A percentile compares a stretch with the other conserved stretches of the same genome.
Conservation (phyloP, 306 rosid genomes). For the Rubus parviflorus region DNA sequence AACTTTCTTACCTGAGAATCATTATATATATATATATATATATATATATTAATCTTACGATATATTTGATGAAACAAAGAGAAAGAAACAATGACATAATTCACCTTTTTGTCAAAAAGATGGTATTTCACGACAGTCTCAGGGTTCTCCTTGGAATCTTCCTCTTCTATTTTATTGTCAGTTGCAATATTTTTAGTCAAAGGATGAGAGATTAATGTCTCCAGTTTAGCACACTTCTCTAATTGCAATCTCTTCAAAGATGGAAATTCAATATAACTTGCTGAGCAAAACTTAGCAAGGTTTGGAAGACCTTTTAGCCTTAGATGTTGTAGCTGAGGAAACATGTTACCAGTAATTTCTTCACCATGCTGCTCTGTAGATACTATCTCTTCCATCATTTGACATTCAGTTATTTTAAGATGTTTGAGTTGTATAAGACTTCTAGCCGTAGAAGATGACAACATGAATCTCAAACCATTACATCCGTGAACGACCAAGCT, state of each 20-base stretch:
- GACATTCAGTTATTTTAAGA: conserved; percentile 29
- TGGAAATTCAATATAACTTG: neutral
- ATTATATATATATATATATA: too few relatives aligned
- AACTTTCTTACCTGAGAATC: too few relatives aligned
- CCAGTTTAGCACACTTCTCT: too few relatives aligned
- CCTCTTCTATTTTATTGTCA: too few relatives aligned
- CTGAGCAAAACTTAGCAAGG: conserved; percentile 6
- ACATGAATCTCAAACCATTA: neutral
- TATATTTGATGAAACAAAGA: neutral
- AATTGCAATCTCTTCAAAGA: neutral
- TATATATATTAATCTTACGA: too few relatives aligned
- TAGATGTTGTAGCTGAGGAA: neutral
- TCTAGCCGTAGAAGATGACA: conserved; percentile 25
- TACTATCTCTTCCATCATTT: conserved; percentile 26
- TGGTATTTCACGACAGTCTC: neutral
- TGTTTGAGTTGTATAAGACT: conserved; percentile 32
- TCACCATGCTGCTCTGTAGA: neutral
- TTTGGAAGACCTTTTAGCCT: neutral
- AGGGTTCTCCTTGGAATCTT: neutral
- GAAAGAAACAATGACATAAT: neutral
- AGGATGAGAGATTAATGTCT: too few relatives aligned
- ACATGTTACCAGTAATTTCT: too few relatives aligned
- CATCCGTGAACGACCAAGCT: conserved; percentile 17
- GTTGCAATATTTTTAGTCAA: too few relatives aligned
- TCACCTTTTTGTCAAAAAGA: neutral